A percentile compares a stretch with the other conserved stretches of the same genome.
Evolutionary conservation across 257 asterid species (phyloP).

Genomic region (Scutellaria minor): DNA sequence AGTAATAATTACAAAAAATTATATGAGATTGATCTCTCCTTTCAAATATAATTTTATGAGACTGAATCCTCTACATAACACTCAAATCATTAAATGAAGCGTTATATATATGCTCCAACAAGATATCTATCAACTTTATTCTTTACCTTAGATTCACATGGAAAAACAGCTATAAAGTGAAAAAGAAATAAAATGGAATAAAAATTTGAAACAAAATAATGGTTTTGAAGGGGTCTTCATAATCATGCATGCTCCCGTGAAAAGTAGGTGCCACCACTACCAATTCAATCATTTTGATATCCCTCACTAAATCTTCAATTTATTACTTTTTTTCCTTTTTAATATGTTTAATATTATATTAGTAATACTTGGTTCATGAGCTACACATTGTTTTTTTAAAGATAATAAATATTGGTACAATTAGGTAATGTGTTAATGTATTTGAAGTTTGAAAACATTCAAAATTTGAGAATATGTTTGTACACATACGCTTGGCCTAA

Average conservation of each 20-base stretch:
- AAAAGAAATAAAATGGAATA: conserved; percentile 34
- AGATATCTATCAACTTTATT: conserved; percentile 31
- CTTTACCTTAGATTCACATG: conserved; percentile 37
- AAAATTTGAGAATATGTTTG: too few species aligned
- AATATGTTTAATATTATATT: too few species aligned
- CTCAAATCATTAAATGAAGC: background rate
- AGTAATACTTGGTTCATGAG: too few species aligned
- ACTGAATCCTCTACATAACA: too few species aligned
- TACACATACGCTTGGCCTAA: too few species aligned
- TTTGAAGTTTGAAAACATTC: too few species aligned
- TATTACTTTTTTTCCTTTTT: background rate
- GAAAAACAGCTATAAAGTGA: conserved; percentile 37
- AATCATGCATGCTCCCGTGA: conserved; percentile 53
- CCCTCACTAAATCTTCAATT: conserved; percentile 30
- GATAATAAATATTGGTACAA: background rate
- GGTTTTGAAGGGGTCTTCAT: background rate
- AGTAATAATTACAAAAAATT: too few species aligned
- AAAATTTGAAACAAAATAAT: conserved; percentile 34
- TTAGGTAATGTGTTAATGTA: too few species aligned
- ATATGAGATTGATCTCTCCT: too few species aligned
- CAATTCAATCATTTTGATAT: conserved; percentile 36
- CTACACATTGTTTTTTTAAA: too few species aligned
- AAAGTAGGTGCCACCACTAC: conserved; percentile 47
- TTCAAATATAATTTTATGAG: too few species aligned
- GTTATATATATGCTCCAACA: background rate